These are phyloP conservation scores for Syzygium malaccense DNA, from an alignment of 441 rosid genomes.

Conservation along the genomic window DNA sequence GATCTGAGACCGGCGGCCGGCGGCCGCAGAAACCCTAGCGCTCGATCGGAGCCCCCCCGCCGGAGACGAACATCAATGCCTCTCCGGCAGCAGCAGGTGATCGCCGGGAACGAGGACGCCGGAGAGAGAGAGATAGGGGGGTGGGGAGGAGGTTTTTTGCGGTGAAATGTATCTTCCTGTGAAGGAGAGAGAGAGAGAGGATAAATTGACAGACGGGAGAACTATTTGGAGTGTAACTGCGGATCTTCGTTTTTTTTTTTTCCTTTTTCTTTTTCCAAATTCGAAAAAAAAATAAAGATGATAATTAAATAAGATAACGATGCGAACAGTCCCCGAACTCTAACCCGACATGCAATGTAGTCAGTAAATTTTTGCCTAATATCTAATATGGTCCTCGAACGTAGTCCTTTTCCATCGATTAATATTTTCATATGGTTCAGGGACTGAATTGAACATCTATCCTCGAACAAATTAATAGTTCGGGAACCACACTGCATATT, in stretches of 20 bases:
- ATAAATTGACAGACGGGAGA: neutral
- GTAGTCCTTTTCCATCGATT: too few species aligned
- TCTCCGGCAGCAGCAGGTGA: neutral
- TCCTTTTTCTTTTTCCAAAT: neutral
- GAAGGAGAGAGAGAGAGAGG: neutral
- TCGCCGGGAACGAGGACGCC: neutral
- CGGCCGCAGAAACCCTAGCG: neutral
- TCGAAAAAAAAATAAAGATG: too few species aligned
- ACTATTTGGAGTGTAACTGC: neutral
- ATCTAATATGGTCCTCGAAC: too few species aligned
- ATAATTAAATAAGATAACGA: too few species aligned
- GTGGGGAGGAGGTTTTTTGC: neutral
- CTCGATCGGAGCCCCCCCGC: neutral
- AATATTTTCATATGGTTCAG: too few species aligned
- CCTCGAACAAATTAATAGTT: too few species aligned
- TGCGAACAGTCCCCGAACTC: too few species aligned
- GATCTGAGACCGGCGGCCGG: neutral
- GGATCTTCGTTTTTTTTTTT: neutral
- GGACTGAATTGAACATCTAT: too few species aligned
- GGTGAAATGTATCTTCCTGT: neutral
- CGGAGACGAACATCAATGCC: neutral
- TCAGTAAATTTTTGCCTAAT: too few species aligned
- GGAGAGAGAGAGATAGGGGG: neutral
- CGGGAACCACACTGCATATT: rapidly evolving
- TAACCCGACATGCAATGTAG: rapidly evolving